Base-by-base conservation (phyloP, 1,139 yeast species). In the Blastobotrys ciferrii region DNA sequence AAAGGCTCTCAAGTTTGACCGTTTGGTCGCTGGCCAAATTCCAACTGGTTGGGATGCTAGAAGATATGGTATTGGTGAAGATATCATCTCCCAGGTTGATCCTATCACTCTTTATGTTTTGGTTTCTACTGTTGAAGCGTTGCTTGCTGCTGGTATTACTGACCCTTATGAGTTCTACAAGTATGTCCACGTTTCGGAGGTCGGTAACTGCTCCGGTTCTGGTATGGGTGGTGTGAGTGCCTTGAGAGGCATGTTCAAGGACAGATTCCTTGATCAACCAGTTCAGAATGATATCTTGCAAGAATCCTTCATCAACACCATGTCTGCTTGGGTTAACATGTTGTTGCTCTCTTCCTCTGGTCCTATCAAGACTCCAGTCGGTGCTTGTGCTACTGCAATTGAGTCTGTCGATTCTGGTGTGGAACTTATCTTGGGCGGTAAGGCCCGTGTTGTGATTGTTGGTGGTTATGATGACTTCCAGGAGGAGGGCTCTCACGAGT, bases 141-240 rank as follows among this genome's bases (percentile, higher is more conserved):
- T 92, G 62, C 78, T 92, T 60, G 74, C 94, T 51, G 81, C 97
- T 57, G 98, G 98, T 84, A 75, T 92, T 64, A 88, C 96, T 53
- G 98, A 92, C 70, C 98, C 98, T 56, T 92, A 88, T 69, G 98
- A 92, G 76, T 88, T 94, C 78, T 92, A 92, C 80, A 85, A 92
- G 74, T 94, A 92, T 67, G 96, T 94, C 50, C 98, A 92, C 70
- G 95, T 92, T 54, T 89, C 98, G 46, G 98, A 92, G 73, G 91
- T 92, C 60, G 98, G 98, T 76, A 92, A 92, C 81, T 89, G 98
- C 78, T 86, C 96, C 46, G 98, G 98, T 76, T 89, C 98, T 51
- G 98, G 98, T 81, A 91, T 92, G 95, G 98, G 98, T 73, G 98
- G 98, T 84, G 95, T 91, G 59, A 71, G 85, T 61, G 98, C 98